Evolutionary conservation across 2,329 filamentous ascomycete species (phyloP), one percentile per base, ranked within the genome.

Genomic region (Ceratocystis cacaofunesta): DNA sequence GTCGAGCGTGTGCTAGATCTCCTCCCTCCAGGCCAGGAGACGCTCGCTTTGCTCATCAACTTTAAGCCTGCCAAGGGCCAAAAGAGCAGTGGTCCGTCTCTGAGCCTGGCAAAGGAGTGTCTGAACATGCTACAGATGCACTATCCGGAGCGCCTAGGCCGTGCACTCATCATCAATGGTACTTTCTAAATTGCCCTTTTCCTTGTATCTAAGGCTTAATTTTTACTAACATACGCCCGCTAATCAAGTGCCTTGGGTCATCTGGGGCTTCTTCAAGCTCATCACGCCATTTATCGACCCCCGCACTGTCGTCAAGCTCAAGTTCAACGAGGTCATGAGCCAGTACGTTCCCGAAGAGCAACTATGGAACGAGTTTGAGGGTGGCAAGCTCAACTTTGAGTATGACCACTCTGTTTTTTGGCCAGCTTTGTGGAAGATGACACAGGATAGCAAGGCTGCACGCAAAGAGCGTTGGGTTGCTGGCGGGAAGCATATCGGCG

Each of bases 271-370:
- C 81, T 95, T 97, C 82, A 96, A 95, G 76, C 79, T 96, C 71
- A 92, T 99, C 76, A 91, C 85, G 3, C 91, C 92, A 48, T 96
- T 99, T 76, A 96, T 99, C 76, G 94, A 99, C 75, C 94, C 94
- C 6, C 78, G 92, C 71, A 99, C 94, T 8, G 85, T 89, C 67
- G 86, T 94, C 72, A 99, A 99, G 80, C 86, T 99, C 78, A 95
- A 94, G 78, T 96, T 96, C 81, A 96, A 97, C 79, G 91, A 96
- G 75, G 88, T 95, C 73, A 86, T 96, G 78, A 82, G 81, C 70
- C 79, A 88, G 70, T 90, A 91, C 74, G 87, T 99, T 22, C 91
- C 91, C 4, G 76, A 85, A 6, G 80, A 86, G 71, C 92, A 97
- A 74, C 83, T 99, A 64, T 88, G 90, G 86, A 87, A 85, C 71